A percentile compares a stretch with the other conserved stretches of the same genome.
Evolutionary conservation across 345 rosid species (phyloP).

Genomic region (Streptanthus diversifolius): DNA sequence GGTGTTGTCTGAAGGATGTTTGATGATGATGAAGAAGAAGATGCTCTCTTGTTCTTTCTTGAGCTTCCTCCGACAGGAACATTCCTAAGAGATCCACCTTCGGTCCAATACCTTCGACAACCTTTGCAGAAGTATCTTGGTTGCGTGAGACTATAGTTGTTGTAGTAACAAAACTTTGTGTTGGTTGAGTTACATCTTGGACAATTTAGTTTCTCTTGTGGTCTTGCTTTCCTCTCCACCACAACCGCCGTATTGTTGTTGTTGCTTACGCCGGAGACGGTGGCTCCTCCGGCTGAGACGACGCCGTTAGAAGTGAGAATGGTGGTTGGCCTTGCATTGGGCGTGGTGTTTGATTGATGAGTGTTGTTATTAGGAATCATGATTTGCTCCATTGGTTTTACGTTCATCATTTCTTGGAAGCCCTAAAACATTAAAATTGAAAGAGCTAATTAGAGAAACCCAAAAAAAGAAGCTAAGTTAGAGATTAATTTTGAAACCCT

Average conservation of each 20-base stretch:
- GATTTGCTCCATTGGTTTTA: constrained; percentile 37
- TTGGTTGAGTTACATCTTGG: constrained; percentile 86
- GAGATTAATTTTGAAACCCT: constrained; percentile 6
- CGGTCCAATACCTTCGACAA: constrained; percentile 93
- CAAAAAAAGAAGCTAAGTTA: neutral
- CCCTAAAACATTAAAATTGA: constrained; percentile 17
- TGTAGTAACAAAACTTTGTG: constrained; percentile 92
- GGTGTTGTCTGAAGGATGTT: constrained; percentile 24
- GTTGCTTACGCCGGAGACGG: constrained; percentile 24
- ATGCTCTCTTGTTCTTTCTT: constrained; percentile 60
- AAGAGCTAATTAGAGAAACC: neutral
- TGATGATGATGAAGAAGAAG: constrained; percentile 14
- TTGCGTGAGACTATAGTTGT: constrained; percentile 86
- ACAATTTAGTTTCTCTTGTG: constrained; percentile 61
- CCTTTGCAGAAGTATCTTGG: constrained; percentile 90
- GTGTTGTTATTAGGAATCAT: constrained; percentile 32
- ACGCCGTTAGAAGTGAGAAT: constrained; percentile 21
- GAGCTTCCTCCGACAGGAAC: constrained; percentile 85
- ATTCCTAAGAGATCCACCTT: constrained; percentile 85
- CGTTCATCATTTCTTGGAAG: constrained; percentile 38
- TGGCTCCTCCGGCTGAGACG: constrained; percentile 14
- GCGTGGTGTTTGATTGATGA: constrained; percentile 27
- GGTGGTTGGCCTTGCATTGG: constrained; percentile 27
- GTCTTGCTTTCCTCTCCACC: constrained; percentile 33
- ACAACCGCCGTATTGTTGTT: constrained; percentile 20